A percentile compares a stretch with the other conserved stretches of the same genome.
Evolutionary conservation across 164 flowering plant species (phyloP).

Genomic region (Liriodendron chinense): DNA sequence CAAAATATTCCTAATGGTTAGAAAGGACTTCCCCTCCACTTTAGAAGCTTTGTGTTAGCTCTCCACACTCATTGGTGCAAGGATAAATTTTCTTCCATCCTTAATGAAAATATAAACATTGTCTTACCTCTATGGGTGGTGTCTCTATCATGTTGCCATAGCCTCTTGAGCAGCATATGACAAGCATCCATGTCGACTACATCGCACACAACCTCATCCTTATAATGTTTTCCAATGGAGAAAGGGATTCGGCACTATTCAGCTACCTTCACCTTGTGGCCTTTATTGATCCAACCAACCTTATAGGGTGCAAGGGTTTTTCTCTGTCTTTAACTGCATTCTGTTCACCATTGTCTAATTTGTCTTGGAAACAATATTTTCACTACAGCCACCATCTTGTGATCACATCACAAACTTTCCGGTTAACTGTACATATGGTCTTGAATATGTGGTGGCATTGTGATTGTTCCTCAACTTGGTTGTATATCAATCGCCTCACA

Average conservation of each 20-base stretch:
- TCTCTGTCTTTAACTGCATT: not conserved
- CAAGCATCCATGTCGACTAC: too few relatives aligned
- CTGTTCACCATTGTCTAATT: not conserved
- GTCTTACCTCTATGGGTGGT: too few relatives aligned
- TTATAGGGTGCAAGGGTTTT: not conserved
- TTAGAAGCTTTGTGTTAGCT: too few relatives aligned
- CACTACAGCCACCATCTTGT: not conserved
- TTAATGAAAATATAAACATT: too few relatives aligned
- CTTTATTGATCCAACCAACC: not conserved
- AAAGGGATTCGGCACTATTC: not conserved
- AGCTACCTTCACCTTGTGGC: not conserved
- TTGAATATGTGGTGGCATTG: not conserved
- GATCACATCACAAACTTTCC: not conserved
- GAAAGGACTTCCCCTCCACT: too few relatives aligned
- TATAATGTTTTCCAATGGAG: too few relatives aligned
- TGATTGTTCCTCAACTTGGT: not conserved
- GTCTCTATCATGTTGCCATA: too few relatives aligned
- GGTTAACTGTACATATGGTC: not conserved
- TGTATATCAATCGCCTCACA: not conserved
- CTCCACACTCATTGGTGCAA: too few relatives aligned
- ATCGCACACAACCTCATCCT: too few relatives aligned
- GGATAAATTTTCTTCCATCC: too few relatives aligned
- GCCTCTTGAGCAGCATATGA: too few relatives aligned
- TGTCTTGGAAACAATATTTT: not conserved
- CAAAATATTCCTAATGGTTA: too few relatives aligned